Conservation (phyloP, 139 green algal genomes). For the Spirogloea muscicola region DNA sequence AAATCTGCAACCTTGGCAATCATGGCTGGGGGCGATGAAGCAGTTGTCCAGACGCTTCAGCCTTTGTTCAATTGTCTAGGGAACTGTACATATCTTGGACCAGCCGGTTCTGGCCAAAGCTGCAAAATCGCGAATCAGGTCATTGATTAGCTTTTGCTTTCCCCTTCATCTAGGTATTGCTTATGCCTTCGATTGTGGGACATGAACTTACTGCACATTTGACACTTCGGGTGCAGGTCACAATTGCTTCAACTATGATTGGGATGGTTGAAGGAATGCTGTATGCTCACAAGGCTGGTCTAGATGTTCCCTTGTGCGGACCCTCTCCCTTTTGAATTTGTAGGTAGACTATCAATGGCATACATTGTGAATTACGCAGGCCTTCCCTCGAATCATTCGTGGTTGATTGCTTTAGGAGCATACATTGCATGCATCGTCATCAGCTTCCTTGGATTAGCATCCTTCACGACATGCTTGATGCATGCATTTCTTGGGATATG, state of each 20-base stretch:
- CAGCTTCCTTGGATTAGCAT: no score
- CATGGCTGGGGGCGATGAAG: slow-evolving; percentile 16
- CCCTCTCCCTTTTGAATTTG: background rate
- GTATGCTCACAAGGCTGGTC: slow-evolving; percentile 41
- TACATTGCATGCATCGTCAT: no score
- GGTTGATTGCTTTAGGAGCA: no score
- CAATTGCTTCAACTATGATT: slow-evolving; percentile 44
- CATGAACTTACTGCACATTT: no score
- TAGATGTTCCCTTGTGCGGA: slow-evolving; percentile 24
- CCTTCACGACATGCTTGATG: no score
- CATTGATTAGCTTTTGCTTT: no score
- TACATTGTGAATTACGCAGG: no score
- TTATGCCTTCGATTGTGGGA: no score
- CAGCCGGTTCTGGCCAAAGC: slow-evolving; percentile 25
- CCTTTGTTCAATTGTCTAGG: slow-evolving; percentile 35
- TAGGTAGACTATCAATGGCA: no score
- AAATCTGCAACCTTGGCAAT: slow-evolving; percentile 22
- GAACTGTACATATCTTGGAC: slow-evolving; percentile 30
- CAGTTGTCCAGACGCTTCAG: background rate
- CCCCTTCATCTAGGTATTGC: no score
- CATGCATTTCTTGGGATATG: no score
- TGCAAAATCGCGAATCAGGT: slow-evolving; percentile 45
- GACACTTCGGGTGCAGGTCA: slow-evolving; percentile 31
- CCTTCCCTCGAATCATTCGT: no score
- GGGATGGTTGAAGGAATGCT: slow-evolving; percentile 43